Evolutionary conservation across 2,329 filamentous ascomycete species (phyloP).

Genomic region (Fusarium palustre): DNA sequence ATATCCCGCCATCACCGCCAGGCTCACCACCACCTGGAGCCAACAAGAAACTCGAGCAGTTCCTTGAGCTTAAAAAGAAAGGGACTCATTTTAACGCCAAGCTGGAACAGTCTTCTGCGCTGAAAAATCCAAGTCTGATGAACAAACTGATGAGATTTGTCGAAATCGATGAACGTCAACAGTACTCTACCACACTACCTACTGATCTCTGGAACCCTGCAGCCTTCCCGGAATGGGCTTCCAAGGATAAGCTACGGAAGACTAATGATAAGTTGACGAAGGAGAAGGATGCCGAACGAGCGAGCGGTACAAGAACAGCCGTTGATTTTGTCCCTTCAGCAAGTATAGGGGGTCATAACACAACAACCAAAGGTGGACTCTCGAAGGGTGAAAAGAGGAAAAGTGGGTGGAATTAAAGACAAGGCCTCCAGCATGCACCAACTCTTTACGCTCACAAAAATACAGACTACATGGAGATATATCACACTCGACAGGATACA

Average conservation of each 20-base stretch:
- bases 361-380: constrained; percentile 39
- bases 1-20: constrained; percentile 80
- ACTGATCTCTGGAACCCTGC: constrained; percentile 68
- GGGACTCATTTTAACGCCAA: constrained; percentile 83
- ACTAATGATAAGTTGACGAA: constrained; percentile 60
- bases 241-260: constrained; percentile 61
- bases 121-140: constrained; percentile 78
- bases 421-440: not conserved
- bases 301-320: constrained; percentile 54
- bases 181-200: constrained; percentile 74
- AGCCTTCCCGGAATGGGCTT: constrained; percentile 67
- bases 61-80: constrained; percentile 80
- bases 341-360: constrained; percentile 39
- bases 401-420: constrained; percentile 50
- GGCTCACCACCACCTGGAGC: constrained; percentile 65
- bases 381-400: constrained; percentile 51
- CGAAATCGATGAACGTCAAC: constrained; percentile 59
- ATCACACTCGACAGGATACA: constrained; percentile 16
- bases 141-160: constrained; percentile 80
- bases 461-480: constrained; percentile 2
- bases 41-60: constrained; percentile 77
- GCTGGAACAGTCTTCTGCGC: constrained; percentile 72
- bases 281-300: constrained; percentile 59
- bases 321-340: constrained; percentile 63
- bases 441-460: not conserved